Percentiles rank a stretch among this genome's conserved stretches.
These are phyloP conservation scores for Cetradonia linearis DNA, from an alignment of 495 filamentous ascomycete species.

Conservation along the genomic window DNA sequence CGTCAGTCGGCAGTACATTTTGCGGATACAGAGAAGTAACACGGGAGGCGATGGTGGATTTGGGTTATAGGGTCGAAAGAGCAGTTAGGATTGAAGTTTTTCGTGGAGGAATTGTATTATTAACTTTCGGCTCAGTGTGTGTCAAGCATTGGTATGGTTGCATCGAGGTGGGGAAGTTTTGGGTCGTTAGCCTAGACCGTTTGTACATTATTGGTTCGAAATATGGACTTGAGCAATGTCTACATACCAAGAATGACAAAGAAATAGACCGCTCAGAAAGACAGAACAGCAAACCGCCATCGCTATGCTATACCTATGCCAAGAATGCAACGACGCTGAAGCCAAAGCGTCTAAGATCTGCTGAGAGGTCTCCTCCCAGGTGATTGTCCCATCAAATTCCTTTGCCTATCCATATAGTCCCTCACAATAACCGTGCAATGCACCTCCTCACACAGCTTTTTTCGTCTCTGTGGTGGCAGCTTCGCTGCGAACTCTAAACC, in stretches of 20 bases:
- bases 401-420: slow-evolving; percentile 46
- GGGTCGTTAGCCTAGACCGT: background rate
- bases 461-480: slow-evolving; percentile 60
- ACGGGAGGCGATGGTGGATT: slow-evolving; percentile 5
- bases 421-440: slow-evolving; percentile 68
- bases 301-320: slow-evolving; percentile 1
- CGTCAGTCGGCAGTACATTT: slow-evolving; percentile 65
- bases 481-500: slow-evolving; percentile 82
- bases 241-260: background rate
- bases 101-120: background rate
- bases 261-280: background rate
- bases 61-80: slow-evolving; percentile 1
- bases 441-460: slow-evolving; percentile 76
- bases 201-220: background rate
- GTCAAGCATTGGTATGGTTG: background rate
- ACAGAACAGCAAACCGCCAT: background rate
- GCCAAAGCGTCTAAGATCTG: background rate
- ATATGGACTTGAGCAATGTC: background rate
- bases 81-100: background rate
- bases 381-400: slow-evolving; percentile 22
- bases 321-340: background rate
- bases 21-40: slow-evolving; percentile 50
- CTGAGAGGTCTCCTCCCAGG: slow-evolving; percentile 3
- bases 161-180: background rate
- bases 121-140: slow-evolving; percentile 1